These are phyloP conservation scores for Leersia perrieri DNA, from an alignment of 176 grass and related monocot species.

Conservation along the genomic window DNA sequence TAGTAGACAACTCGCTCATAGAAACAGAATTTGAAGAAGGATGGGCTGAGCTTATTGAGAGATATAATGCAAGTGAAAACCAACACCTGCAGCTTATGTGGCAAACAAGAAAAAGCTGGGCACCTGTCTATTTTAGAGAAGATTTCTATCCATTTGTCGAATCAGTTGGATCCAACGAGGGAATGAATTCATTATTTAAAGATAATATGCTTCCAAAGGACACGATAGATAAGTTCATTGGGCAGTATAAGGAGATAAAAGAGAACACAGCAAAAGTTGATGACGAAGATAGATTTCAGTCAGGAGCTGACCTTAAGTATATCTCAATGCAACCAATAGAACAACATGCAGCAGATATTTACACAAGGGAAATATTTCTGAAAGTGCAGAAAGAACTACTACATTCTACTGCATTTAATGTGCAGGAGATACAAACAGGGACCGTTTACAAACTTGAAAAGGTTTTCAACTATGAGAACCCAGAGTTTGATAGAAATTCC, in stretches of 20 bases:
- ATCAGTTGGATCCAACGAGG: constrained; percentile 18
- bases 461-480: background rate
- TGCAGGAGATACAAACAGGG: constrained; percentile 11
- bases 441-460: constrained; percentile 4
- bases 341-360: constrained; percentile 20
- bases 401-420: constrained; percentile 15
- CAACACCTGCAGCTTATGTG: constrained; percentile 15
- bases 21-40: constrained; percentile 24
- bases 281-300: constrained; percentile 11
- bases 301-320: constrained; percentile 12
- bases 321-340: constrained; percentile 11
- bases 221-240: constrained; percentile 29
- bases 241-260: constrained; percentile 18
- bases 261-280: constrained; percentile 8
- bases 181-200: constrained; percentile 24
- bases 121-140: constrained; percentile 16
- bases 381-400: constrained; percentile 19
- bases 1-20: constrained; percentile 5
- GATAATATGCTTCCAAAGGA: constrained; percentile 4
- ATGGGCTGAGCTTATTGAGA: constrained; percentile 23
- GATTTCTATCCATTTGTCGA: constrained; percentile 20
- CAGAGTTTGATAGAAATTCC: constrained; percentile 1
- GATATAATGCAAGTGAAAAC: constrained; percentile 19
- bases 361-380: constrained; percentile 30
- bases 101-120: constrained; percentile 31